Base-by-base conservation (phyloP, 148 eudicot genomes). In the Polygonum aviculare region DNA sequence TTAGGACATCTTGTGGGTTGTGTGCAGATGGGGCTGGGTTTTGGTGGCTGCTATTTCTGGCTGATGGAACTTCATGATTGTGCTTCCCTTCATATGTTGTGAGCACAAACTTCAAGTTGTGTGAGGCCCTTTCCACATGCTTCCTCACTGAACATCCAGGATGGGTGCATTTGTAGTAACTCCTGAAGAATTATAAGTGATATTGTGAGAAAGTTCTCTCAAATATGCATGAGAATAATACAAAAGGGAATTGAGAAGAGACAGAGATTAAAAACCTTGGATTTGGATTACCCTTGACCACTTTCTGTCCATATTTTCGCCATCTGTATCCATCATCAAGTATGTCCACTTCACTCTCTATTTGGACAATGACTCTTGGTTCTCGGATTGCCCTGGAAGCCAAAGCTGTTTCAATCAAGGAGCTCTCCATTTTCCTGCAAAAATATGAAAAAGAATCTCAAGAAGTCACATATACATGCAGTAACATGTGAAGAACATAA, bases 321-420 rank as follows among this genome's bases (percentile, higher is more conserved):
- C 97, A 93, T 39, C 96, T 83, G 60, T 90, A 93, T 15, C 98
- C 98, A 83, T 93, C 98, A 59, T 93, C 90, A 47, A 89, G 98
- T 31, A 86, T 85, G 79, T 93, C 96, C 49, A 90, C 78, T 4
- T 88, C 90, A 71, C 91, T 90, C 82, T 87, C 92, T 74, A 85
- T 84, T 71, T 86, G 86, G 70, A 93, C 79, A 31, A 90, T 91
- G 1, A 90, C 88, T 85, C 84, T 85, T 21, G 91, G 96, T 83
- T 88, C 93, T 38, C 90, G 89, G 14, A 63, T 78, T 77, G 87
- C 79, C 75, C 92, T 85, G 11, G 90, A 84, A 76, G 79, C 75
- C 49, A 79, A 47, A 81, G 74, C 77, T 22, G 87, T 79, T 82
- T 92, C 94, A 35, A 75, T 51, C 51, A 83, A 74, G 74, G 55